Evolutionary conservation across 495 filamentous ascomycete species (phyloP), one percentile per base, ranked within the genome.

Genomic region (Penicillium maclennaniae): DNA sequence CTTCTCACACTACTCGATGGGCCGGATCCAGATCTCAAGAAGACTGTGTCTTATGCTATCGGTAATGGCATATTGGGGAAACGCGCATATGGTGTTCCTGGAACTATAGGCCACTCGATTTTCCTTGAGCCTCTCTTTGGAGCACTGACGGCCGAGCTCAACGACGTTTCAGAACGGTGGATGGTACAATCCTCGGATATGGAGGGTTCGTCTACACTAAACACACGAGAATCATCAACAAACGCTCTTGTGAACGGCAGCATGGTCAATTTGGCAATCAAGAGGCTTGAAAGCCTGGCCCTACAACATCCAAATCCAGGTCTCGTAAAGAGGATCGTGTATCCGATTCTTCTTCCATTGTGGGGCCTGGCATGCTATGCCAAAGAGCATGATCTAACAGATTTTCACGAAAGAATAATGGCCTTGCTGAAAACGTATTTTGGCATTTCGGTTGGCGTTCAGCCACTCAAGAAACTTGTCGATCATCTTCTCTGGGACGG

Each of bases 231-330:
- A 43, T 31, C 14, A 4, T 23, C 39, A 19, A 15, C 47, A 15
- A 27, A 54, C 17, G 53, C 59, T 1, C 16, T 71, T 10, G 60
- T 73, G 4, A 54, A 59, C 8, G 58, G 64, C 7, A 26, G 57
- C 7, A 53, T 59, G 20, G 41, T 78, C 5, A 36, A 50, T 0
- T 19, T 69, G 16, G 80, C 83, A 7, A 47, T 93, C 7, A 68
- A 74, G 17, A 79, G 87, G 15, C 55, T 93, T 7, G 72, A 70
- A 27, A 69, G 72, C 6, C 65, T 93, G 7, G 60, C 85, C 2
- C 68, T 80, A 23, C 84, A 87, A 10, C 87, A 89, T 66, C 84
- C 87, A 0, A 86, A 91, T 55, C 85, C 87, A 4, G 83, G 83
- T 1, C 70, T 93, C n/a, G 79, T 83, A 16, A 90, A 85, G 62